Evolutionary conservation across 2,329 filamentous ascomycete genomes (phyloP), one percentile per base, ranked within the genome.

Genomic region (Nannizziopsis arthrosporioides): DNA sequence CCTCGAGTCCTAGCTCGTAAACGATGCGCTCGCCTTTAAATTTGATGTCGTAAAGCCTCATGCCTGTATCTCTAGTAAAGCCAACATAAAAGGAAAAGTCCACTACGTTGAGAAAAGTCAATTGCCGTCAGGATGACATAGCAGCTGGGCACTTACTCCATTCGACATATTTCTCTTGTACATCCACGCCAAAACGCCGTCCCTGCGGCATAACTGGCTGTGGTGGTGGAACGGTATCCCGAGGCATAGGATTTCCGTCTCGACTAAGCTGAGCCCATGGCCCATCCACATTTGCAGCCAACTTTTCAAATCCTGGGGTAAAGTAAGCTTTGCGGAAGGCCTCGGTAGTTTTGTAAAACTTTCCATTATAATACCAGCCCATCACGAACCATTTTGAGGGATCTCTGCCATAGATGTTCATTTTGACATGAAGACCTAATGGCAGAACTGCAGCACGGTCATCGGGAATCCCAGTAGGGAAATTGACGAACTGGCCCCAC

Each of bases 1-100:
- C 73, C 54, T 77, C 72, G 43, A 76, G 61, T 7, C 68, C 68
- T 3, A 76, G 65, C 58, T 76, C 72, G 54, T 76, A 76, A 40
- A 76, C 61, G 38, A 76, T 65, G 1, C 72, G 63, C 52, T 75
- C 67, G 10, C 68, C 70, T 53, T 72, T 71, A 61, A 72, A 75
- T 17, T 64, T 65, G 52, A 76, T 71, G 54, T 76, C 73, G 54
- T 67, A 72, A 10, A 76, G 60, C 52, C 64, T 66, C 8, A 75
- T 53, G 1, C 72, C 73, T 1, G 70, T 66, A 2, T 68, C 62
- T 36, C 67, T 67, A 5, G 65, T 65, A 52, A 67, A 69, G 9
- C 67, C 60, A 17, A 75, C 61, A 59, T 74, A 77, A 58, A 77
- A 76, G 2, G 67, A 65, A 61, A 72, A 77, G 14, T 71, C 73